Base-by-base conservation (phyloP, 768 basidiomycete species). In the Mycena vitilis region DNA sequence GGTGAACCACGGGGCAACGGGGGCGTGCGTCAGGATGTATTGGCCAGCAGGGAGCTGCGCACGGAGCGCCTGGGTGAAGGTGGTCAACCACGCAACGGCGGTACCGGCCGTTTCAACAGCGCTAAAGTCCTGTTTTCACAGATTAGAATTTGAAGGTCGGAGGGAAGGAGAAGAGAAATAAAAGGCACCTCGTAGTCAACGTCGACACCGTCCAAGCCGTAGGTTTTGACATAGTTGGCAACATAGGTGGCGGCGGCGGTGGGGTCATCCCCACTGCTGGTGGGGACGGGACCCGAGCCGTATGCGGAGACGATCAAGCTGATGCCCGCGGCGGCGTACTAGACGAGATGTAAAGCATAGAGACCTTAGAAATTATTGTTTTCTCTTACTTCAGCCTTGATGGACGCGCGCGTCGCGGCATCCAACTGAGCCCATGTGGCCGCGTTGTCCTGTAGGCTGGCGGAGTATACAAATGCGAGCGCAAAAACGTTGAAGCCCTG, bases 221-320 rank as follows among this genome's bases (percentile, higher is more conserved):
- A 85, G 70, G 82, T 69, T 69, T 82, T 82, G 53, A 89, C 88
- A 76, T 79, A 89, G n/a, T 80, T 80, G 0, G 88, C 87, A 72
- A 88, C 80, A 9, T 80, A 82, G 69, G 85, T 86, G 2, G 92
- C 92, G 20, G 87, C 86, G 8, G 80, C 78, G 9, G 87, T 78
- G n/a, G 91, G 88, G 75, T 92, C 88, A 20, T 85, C 86, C 53
- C 85, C 84, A 10, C 72, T 78, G 11, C 84, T 81, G 11, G 90
- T 92, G 5, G 91, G 91, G n/a, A 80, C 78, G 72, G n/a, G 89
- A 86, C 79, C 81, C 6, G 88, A 79, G 37, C 89, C 90, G 73
- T 90, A 91, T 2, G 84, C 86, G 37, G 89, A 89, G 9, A 91
- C 91, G 66, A 90, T 85, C 10, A 47, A 75, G 63, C 83, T 86